Percentiles rank a stretch among this genome's conserved stretches.
phyloP scores from a whole-genome alignment of 2,329 filamentous ascomycete genomes.

The Phialocephala subalpina region DNA sequence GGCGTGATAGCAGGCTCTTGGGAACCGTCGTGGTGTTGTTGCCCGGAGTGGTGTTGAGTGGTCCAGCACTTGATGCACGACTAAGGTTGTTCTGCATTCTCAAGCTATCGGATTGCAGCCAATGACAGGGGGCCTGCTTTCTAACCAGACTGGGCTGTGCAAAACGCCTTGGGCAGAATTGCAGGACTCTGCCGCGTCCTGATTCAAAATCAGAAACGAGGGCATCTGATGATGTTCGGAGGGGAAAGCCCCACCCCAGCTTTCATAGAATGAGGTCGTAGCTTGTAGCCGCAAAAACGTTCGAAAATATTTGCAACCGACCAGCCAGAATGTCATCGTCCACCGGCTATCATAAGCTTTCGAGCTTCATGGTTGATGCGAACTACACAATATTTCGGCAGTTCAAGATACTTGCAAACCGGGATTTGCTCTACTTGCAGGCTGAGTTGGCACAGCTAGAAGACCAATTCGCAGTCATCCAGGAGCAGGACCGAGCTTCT shows the following conservation, averaged over 20 bases:
- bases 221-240: not conserved
- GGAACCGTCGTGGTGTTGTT: not conserved
- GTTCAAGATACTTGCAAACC: slow-evolving; percentile 17
- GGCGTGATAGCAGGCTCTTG: not conserved
- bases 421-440: slow-evolving; percentile 27
- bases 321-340: not conserved
- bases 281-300: not conserved
- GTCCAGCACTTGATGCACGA: not conserved
- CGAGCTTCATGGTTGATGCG: slow-evolving; percentile 22
- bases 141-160: not conserved
- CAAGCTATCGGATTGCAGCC: not conserved
- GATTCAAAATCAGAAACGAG: slow-evolving; percentile 2
- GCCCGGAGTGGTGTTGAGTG: not conserved
- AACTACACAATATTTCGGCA: slow-evolving; percentile 25
- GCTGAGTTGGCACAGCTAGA: slow-evolving; percentile 23
- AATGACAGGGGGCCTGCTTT: not conserved
- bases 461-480: slow-evolving; percentile 3
- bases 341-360: slow-evolving; percentile 18
- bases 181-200: not conserved
- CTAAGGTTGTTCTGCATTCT: not conserved
- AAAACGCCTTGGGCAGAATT: not conserved
- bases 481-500: slow-evolving; percentile 3
- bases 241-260: not conserved
- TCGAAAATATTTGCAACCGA: not conserved
- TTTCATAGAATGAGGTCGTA: not conserved